phyloP scores from a whole-genome alignment of 2,329 filamentous ascomycete genomes.

The Metarhizium guizhouense region DNA sequence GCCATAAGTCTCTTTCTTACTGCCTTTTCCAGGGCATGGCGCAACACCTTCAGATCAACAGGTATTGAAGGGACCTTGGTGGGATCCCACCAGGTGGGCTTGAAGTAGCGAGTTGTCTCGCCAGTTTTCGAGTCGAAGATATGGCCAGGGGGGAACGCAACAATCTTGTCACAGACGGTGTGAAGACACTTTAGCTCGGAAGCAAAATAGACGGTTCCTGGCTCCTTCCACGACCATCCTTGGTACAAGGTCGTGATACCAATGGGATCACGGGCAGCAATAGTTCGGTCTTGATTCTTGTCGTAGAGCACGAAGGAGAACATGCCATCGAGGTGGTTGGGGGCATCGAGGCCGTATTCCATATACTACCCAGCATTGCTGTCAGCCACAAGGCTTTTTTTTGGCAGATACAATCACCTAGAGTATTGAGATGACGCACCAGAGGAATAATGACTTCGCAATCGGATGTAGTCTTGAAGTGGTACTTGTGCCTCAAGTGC shows the following conservation, averaged over 20 bases:
- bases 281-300: slow-evolving; percentile 83
- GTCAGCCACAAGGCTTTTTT: background rate
- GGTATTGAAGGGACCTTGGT: slow-evolving; percentile 68
- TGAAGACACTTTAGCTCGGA: slow-evolving; percentile 93
- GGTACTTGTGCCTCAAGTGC: slow-evolving; percentile 70
- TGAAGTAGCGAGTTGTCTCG: slow-evolving; percentile 76
- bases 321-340: slow-evolving; percentile 95
- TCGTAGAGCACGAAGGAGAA: slow-evolving; percentile 99
- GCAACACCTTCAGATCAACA: slow-evolving; percentile 73
- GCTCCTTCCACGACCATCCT: slow-evolving; percentile 77
- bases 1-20: slow-evolving; percentile 98
- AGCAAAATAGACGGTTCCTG: slow-evolving; percentile 85
- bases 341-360: slow-evolving; percentile 84
- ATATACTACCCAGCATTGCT: slow-evolving; percentile 54
- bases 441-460: slow-evolving; percentile 98
- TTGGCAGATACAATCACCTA: background rate
- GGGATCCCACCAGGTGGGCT: slow-evolving; percentile 88
- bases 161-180: slow-evolving; percentile 90
- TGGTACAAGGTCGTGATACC: slow-evolving; percentile 97
- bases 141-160: slow-evolving; percentile 89
- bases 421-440: slow-evolving; percentile 45
- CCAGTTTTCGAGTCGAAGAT: slow-evolving; percentile 92
- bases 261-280: slow-evolving; percentile 93
- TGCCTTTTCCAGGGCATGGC: slow-evolving; percentile 76
- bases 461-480: slow-evolving; percentile 98